phyloP scores from a whole-genome alignment of 768 basidiomycete species.

The Neoboletus subvelutipes region DNA sequence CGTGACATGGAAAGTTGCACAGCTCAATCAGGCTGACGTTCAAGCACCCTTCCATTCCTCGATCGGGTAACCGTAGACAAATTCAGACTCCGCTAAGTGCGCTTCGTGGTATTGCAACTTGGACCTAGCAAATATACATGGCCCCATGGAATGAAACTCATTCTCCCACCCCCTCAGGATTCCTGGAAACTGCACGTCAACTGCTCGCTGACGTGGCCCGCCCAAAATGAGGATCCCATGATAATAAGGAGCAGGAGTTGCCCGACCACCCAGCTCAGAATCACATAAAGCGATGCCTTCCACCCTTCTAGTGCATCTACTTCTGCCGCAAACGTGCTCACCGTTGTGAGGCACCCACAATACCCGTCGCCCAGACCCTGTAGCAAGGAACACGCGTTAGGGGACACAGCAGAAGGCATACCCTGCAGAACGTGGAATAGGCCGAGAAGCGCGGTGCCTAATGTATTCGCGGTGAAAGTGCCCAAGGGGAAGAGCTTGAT shows the following conservation, averaged over 20 bases:
- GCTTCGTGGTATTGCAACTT: neutral
- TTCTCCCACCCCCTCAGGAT: slow-evolving; percentile 5
- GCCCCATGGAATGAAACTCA: neutral
- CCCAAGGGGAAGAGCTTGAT: slow-evolving; percentile 68
- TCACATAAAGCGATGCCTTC: slow-evolving; percentile 67
- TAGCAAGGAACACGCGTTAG: slow-evolving; percentile 64
- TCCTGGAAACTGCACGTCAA: slow-evolving; percentile 47
- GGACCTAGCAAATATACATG: neutral
- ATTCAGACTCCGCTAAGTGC: slow-evolving; percentile 32
- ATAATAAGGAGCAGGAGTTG: slow-evolving; percentile 73
- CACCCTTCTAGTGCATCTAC: slow-evolving; percentile 52
- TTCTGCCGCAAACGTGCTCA: slow-evolving; percentile 92
- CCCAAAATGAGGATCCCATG: slow-evolving; percentile 65
- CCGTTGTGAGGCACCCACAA: slow-evolving; percentile 92
- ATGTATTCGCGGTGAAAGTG: slow-evolving; percentile 70
- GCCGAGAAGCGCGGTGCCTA: slow-evolving; percentile 84
- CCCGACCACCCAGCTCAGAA: slow-evolving; percentile 64
- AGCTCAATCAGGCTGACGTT: slow-evolving; percentile 26
- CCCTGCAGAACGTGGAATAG: slow-evolving; percentile 71
- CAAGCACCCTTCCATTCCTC: slow-evolving; percentile 16
- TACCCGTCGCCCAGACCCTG: slow-evolving; percentile 89
- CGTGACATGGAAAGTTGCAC: slow-evolving; percentile 38
- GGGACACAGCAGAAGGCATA: slow-evolving; percentile 38
- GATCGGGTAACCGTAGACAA: slow-evolving; percentile 26
- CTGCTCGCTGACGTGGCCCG: slow-evolving; percentile 44